Evolutionary conservation across 305 asterid genomes (phyloP).

Genomic region (Solanum hybrid): DNA sequence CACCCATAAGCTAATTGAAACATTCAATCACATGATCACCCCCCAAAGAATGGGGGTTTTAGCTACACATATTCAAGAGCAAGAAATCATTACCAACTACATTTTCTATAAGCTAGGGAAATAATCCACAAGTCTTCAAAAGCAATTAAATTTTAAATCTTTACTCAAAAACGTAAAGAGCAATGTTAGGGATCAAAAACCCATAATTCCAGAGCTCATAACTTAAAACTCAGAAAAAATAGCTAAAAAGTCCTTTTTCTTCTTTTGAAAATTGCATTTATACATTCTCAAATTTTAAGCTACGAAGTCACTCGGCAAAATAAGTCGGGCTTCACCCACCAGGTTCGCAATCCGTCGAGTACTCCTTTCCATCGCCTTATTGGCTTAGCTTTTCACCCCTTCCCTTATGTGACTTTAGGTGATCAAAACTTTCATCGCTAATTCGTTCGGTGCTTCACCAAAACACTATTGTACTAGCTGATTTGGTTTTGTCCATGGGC

Average conservation of each 20-base stretch:
- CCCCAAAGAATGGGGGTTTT: background rate
- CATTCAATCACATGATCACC: background rate
- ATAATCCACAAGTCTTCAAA: background rate
- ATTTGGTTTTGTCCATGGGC: background rate
- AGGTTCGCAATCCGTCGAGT: background rate
- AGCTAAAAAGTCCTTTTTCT: too few relatives aligned
- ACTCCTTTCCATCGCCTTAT: background rate
- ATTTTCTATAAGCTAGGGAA: background rate
- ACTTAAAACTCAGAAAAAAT: background rate
- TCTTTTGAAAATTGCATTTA: background rate
- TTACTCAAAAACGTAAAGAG: too few relatives aligned
- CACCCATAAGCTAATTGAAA: background rate
- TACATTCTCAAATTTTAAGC: background rate
- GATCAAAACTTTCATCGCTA: background rate
- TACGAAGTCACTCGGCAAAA: background rate
- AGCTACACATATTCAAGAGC: background rate
- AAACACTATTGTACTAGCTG: background rate
- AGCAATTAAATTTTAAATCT: too few relatives aligned
- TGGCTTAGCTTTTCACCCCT: background rate
- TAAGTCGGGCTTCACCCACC: background rate
- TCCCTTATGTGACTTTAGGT: background rate
- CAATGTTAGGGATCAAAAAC: background rate
- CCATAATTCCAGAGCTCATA: background rate
- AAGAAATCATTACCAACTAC: background rate
- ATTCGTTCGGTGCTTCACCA: background rate